phyloP scores from a whole-genome alignment of 257 asterid genomes.

The Buddleja alternifolia region DNA sequence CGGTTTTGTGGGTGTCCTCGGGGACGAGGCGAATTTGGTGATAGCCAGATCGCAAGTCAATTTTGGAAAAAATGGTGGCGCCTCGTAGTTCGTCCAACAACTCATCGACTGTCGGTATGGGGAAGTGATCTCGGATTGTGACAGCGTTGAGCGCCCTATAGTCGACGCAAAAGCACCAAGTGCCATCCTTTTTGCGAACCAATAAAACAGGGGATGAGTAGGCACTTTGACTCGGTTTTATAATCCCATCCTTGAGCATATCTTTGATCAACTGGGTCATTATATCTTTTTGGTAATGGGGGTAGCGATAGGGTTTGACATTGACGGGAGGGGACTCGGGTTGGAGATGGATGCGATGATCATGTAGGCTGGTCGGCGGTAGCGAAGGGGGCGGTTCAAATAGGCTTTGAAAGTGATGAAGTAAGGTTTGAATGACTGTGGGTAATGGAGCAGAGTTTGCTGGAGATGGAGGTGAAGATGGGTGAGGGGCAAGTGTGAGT shows the following conservation, averaged over 20 bases:
- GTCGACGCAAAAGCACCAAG: constrained; percentile 11
- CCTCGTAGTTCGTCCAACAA: background rate
- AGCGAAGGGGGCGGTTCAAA: background rate
- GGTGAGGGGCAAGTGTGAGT: no score
- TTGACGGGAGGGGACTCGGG: background rate
- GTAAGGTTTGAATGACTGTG: no score
- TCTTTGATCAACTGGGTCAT: background rate
- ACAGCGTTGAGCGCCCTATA: background rate
- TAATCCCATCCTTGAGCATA: background rate
- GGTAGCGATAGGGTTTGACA: background rate
- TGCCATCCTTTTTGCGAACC: background rate
- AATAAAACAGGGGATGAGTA: background rate
- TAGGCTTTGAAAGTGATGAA: no score
- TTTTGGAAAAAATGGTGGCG: background rate
- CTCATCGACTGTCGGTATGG: constrained; percentile 1
- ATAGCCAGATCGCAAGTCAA: background rate
- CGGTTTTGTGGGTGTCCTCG: no score
- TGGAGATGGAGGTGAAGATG: no score
- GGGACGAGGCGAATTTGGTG: no score
- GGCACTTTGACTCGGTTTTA: no score
- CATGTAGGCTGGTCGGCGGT: background rate
- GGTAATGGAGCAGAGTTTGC: no score
- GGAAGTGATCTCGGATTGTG: background rate
- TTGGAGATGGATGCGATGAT: background rate
- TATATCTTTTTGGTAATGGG: background rate